Conservation (phyloP, 805 yeast species). For the Millerozyma acaciae region DNA sequence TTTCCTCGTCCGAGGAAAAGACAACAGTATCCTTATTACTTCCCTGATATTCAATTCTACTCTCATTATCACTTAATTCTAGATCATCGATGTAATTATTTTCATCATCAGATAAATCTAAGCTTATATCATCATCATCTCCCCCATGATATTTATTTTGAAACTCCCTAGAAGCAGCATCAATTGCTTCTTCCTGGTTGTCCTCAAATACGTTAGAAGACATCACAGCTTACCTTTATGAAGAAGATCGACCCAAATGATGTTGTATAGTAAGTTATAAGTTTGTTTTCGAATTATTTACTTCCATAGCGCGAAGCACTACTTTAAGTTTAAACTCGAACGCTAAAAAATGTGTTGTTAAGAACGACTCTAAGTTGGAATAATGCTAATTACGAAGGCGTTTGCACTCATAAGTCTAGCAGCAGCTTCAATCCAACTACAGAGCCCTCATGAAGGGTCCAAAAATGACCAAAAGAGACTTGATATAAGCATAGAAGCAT, state of each 20-base stretch:
- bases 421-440: too few species aligned
- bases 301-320: too few species aligned
- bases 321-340: too few species aligned
- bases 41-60: constrained; percentile 15
- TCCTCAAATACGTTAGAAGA: constrained; percentile 19
- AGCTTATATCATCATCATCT: constrained; percentile 8
- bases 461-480: constrained; percentile 19
- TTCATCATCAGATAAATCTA: constrained; percentile 10
- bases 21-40: constrained; percentile 16
- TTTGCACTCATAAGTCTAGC: too few species aligned
- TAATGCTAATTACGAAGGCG: too few species aligned
- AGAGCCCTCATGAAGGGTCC: too few species aligned
- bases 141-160: constrained; percentile 4
- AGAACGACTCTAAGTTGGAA: too few species aligned
- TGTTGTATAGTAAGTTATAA: background rate
- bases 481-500: constrained; percentile 22
- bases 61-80: constrained; percentile 6
- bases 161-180: background rate
- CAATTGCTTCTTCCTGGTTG: constrained; percentile 9
- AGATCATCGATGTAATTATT: constrained; percentile 8
- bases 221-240: constrained; percentile 9
- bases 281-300: too few species aligned
- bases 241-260: background rate
- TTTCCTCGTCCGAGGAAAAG: constrained; percentile 21
- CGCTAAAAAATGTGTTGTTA: too few species aligned